phyloP scores from a whole-genome alignment of 495 filamentous ascomycete genomes.

The Trichoderma gamsii region DNA sequence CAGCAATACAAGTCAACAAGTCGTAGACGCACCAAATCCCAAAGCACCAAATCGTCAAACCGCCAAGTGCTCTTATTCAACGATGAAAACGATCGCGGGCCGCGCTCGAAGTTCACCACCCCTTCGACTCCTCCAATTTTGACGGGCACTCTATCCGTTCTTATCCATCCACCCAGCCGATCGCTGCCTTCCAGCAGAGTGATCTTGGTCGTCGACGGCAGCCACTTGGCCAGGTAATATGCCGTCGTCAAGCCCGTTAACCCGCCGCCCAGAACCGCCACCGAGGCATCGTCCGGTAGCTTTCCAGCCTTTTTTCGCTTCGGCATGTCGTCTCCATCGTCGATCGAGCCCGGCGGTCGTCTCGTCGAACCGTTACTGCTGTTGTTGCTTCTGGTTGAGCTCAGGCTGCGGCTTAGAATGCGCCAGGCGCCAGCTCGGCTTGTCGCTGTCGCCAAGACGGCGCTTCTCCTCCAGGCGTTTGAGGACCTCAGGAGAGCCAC shows the following conservation, averaged over 20 bases:
- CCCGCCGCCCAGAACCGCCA: constrained; percentile 79
- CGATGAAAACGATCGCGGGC: constrained; percentile 71
- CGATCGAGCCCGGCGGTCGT: not conserved
- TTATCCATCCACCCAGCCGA: constrained; percentile 78
- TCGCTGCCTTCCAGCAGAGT: constrained; percentile 70
- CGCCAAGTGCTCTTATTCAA: constrained; percentile 21
- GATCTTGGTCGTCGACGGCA: constrained; percentile 48
- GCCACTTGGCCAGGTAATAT: constrained; percentile 58
- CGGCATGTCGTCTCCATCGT: not conserved
- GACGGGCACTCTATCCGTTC: constrained; percentile 59
- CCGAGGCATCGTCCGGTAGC: constrained; percentile 32
- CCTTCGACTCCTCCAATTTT: constrained; percentile 39
- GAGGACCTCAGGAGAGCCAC: not conserved
- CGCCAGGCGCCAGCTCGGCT: constrained; percentile 1
- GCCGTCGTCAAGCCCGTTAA: constrained; percentile 84
- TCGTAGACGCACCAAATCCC: constrained; percentile 36
- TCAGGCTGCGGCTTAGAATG: not conserved
- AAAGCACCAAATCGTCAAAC: constrained; percentile 39
- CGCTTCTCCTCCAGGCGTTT: not conserved
- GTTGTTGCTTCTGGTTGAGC: not conserved
- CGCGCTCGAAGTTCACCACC: constrained; percentile 70
- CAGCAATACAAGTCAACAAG: not conserved
- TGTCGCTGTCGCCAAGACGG: not conserved
- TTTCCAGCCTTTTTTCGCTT: constrained; percentile 20
- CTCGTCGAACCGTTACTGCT: not conserved